Evolutionary conservation across 2,329 filamentous ascomycete genomes (phyloP), one percentile per base, ranked within the genome.

Genomic region (Diaporthe velutina): DNA sequence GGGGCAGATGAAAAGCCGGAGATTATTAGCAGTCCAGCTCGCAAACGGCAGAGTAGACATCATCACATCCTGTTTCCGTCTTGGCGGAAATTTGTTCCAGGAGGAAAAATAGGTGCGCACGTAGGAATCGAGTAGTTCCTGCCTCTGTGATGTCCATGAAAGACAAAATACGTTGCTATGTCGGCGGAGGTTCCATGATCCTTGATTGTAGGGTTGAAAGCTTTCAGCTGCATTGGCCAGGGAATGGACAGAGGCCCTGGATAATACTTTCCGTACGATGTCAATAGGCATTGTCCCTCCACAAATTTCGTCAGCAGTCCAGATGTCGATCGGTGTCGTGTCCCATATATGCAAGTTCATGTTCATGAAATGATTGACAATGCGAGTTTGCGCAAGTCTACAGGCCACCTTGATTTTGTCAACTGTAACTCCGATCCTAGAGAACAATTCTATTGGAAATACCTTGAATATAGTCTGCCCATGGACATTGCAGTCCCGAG

Each of bases 311-410:
- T n/a, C n/a, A n/a, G n/a, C n/a, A n/a, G 40, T 19, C 5, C 12
- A 3, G 15, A 19, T 19, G 3, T 19, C 40, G 6, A 42, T 42
- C 15, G 40, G 8, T 4, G 54, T 42, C 9, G 19, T 15, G n/a
- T 22, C 35, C 1, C 35, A 71, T 45, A 0, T 30, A 33, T 38
- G 19, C 6, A 50, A 15, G 22, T 30, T 25, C n/a, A 13, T 60
- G n/a, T 25, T 17, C 4, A 50, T 33, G 2, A 71, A 17, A 48
- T 35, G n/a, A n/a, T 38, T 8, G 13, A 38, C 8, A 35, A 71
- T 60, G 8, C 17, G 33, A 22, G 8, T 10, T 2, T n/a, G n/a
- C 13, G 4, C 10, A 38, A 0, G 3, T 1, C 0, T 0, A 35
- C 40, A 38, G 19, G 70, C 70, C 3, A 30, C 1, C 70, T 61